Base-by-base conservation (phyloP, 805 yeast genomes). In the Brettanomyces sp. region DNA sequence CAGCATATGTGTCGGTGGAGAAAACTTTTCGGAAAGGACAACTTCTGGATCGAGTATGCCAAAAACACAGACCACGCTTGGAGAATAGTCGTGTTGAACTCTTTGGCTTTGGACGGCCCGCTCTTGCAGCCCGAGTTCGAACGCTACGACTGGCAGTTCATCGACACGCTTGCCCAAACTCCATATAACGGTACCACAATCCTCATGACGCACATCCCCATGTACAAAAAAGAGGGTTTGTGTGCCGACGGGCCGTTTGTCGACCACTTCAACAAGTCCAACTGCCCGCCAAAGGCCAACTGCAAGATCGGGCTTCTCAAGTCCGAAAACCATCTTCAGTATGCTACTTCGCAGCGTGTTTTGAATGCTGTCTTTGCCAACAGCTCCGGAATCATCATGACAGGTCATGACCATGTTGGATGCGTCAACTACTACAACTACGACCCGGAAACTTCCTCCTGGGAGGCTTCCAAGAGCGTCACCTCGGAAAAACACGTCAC, bases 361-460 rank as follows among this genome's bases (percentile, higher is more conserved):
- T 63, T 93, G 52, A 73, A 84, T 53, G 71, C 81, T n/a, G 72
- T 86, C 13, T 91, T 91, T 60, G 77, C 77, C 36, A 75, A 75
- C 53, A 76, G 77, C 51, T 79, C 83, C 18, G 98, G 98, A 21
- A 70, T 91, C 8, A 79, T 93, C 3, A 65, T 91, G 38, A 86
- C 96, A 0, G 99, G 99, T 1, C 99, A 93, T 64, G 99, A 93
- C 59, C 99, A 93, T 58, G 90, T 82, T 52, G 99, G 99, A 1
- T 93, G 99, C 59, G 82, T 79, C 53, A 76, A 80, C 35, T 72
- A 74, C 62, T 87, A 85, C 60, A 77, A 75, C 58, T 69, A 57
- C 47, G 60, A 73, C 43, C 49, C 51, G 7, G 58, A 59, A 1
- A 57, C 59, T 18, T 71, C 70, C 4, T 64, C 67, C 14, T 85